A percentile compares a stretch with the other conserved stretches of the same genome.
Evolutionary conservation across 2,329 filamentous ascomycete species (phyloP).

Genomic region (Fusarium anthophilum): DNA sequence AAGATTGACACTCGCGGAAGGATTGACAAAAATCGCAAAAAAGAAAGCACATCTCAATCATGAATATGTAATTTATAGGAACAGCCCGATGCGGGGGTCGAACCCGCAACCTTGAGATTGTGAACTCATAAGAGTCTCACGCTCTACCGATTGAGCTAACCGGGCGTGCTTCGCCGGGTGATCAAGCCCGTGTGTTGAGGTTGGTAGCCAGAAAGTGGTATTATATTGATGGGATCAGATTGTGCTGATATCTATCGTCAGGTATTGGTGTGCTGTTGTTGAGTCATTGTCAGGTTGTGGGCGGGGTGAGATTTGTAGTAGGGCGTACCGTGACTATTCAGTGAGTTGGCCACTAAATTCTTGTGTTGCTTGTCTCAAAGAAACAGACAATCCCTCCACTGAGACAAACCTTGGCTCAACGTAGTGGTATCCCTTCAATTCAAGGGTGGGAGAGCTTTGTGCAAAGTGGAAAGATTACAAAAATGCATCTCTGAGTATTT

Average conservation of each 20-base stretch:
- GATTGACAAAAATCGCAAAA: not conserved
- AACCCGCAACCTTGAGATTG: constrained; percentile 67
- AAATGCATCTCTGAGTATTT: not conserved
- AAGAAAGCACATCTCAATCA: constrained; percentile 32
- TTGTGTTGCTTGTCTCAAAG: not conserved
- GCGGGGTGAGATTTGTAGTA: rapidly evolving
- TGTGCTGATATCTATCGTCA: too few relatives aligned
- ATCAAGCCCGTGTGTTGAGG: constrained; percentile 19
- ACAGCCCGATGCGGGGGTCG: constrained; percentile 57
- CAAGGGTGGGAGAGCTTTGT: not conserved
- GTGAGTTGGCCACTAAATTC: too few relatives aligned
- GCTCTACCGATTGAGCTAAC: constrained; percentile 62
- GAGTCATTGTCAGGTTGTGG: rapidly evolving
- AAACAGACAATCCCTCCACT: too few relatives aligned
- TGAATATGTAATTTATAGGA: constrained; percentile 44
- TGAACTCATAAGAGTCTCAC: constrained; percentile 68
- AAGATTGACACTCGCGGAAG: rapidly evolving
- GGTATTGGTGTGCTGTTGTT: not conserved
- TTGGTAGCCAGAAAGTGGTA: rapidly evolving
- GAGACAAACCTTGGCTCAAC: not conserved
- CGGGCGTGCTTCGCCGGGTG: constrained; percentile 60
- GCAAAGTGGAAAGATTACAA: not conserved
- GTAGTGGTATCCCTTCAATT: rapidly evolving
- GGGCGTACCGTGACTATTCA: not conserved
- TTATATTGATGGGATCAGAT: rapidly evolving